Base-by-base conservation (phyloP, 495 filamentous ascomycete species). In the Penicillium crystallinum region DNA sequence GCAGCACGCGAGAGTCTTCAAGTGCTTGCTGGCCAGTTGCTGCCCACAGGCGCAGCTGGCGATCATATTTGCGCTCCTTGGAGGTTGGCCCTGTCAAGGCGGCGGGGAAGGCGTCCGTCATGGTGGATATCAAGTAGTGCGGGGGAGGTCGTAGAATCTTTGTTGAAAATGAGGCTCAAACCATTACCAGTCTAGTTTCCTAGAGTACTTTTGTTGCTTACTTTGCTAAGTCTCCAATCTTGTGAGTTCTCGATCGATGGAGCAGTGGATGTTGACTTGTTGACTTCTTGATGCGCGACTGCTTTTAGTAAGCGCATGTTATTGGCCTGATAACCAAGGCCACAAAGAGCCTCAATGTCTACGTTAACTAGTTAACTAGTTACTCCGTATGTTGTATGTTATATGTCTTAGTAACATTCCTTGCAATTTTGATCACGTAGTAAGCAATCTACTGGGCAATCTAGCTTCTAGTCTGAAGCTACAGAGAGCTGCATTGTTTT, bases 11-110 rank as follows among this genome's bases (percentile, higher is more conserved):
- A 2, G 95, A 84, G 25, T 89, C 82, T 65, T 99, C 95, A 3
- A 99, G 79, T 2, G 89, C 90, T 58, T 85, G 79, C 68, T 99
- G 93, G 11, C 93, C 93, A 50, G 78, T 91, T 8, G 91, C 90
- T 46, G 90, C 93, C 93, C 93, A 99, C 22, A 99, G 72, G 27
- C 95, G 88, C 21, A 99, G 82, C 64, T 99, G 93, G 19, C 93
- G 83, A 65, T 99, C 93, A 74, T 99, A 99, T 65, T 89, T 93
- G 69, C 85, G 88, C 66, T 95, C 90, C 67, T 92, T 93, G 31
- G 89, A 89, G 38, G 85, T 85, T 30, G 89, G 89, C 27, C 80
- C 84, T 15, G 59, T 58, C 29, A 73, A 56, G 54, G 65, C 55
- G 33, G 59, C 64, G 39, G 68, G 68, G 62, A 76, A 73, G 2